A percentile compares a stretch with the other conserved stretches of the same genome.
Conservation (phyloP, 495 filamentous ascomycete species). For the Hyaloscypha bicolor region DNA sequence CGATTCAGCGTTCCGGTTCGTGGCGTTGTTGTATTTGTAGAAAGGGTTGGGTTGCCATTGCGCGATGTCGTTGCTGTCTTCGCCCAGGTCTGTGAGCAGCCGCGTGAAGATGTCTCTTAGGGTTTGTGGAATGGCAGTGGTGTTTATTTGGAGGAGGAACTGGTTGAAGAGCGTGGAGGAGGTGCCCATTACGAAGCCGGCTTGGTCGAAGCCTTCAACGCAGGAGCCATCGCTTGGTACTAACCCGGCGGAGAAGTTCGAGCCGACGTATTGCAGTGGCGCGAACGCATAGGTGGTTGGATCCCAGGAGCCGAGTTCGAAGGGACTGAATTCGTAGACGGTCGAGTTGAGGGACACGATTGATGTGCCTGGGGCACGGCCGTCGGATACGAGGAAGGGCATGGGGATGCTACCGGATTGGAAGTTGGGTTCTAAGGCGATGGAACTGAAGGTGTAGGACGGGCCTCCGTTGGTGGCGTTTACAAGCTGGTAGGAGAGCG, state of each 20-base stretch:
- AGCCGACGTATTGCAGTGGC: conserved; percentile 74
- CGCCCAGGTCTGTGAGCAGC: conserved; percentile 57
- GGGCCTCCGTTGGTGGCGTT: conserved; percentile 77
- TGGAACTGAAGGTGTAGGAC: conserved; percentile 85
- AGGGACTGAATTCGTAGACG: conserved; percentile 85
- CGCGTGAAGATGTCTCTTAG: conserved; percentile 52
- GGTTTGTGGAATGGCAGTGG: conserved; percentile 52
- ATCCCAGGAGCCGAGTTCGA: conserved; percentile 84
- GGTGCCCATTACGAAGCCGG: conserved; percentile 86
- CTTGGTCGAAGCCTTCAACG: conserved; percentile 81
- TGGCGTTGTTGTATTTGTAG: conserved; percentile 63
- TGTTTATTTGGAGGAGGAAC: conserved; percentile 62
- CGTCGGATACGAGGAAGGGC: conserved; percentile 81
- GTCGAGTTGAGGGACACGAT: conserved; percentile 77
- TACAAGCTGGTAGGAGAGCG: conserved; percentile 81
- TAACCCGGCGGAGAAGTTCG: conserved; percentile 70
- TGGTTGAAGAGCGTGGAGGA: conserved; percentile 90
- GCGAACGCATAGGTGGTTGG: conserved; percentile 79
- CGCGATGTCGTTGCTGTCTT: conserved; percentile 74
- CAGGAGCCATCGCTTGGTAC: conserved; percentile 54
- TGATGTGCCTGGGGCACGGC: conserved; percentile 63
- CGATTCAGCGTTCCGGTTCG: conserved; percentile 59
- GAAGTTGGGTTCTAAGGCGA: conserved; percentile 70
- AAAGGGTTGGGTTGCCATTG: conserved; percentile 87
- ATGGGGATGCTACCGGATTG: conserved; percentile 71